Percentiles rank a stretch among this genome's conserved stretches.
These are phyloP conservation scores for Tephrocybe sp. DNA, from an alignment of 768 basidiomycete genomes.

Conservation along the genomic window DNA sequence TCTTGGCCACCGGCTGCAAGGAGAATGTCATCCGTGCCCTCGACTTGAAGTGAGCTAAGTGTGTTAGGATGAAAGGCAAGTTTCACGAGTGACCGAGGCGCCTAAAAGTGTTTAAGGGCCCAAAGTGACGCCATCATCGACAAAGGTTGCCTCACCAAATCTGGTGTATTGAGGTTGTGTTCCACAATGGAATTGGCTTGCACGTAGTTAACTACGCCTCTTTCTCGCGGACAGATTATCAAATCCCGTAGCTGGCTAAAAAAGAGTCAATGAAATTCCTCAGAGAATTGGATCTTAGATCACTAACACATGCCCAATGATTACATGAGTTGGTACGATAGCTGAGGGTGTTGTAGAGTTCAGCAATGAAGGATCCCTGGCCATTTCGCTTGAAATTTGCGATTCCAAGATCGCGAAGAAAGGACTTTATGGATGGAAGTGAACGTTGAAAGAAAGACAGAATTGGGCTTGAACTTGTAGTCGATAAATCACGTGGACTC, in stretches of 20 bases:
- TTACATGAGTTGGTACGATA: conserved; percentile 42
- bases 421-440: no score
- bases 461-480: no score
- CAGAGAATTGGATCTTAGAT: conserved; percentile 9
- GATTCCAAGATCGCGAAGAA: conserved; percentile 9
- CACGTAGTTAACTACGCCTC: conserved; percentile 66
- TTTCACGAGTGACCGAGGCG: conserved; percentile 48
- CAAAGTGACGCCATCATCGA: conserved; percentile 12
- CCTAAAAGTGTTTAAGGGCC: conserved; percentile 22
- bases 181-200: conserved; percentile 55
- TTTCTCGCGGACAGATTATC: conserved; percentile 67
- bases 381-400: conserved; percentile 37
- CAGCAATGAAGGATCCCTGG: conserved; percentile 45
- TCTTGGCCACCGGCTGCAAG: conserved; percentile 78
- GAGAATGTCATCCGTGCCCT: conserved; percentile 53
- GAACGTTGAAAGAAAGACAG: no score
- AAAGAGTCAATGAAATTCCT: not conserved
- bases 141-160: conserved; percentile 37
- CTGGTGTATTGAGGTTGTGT: conserved; percentile 51
- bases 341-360: conserved; percentile 41
- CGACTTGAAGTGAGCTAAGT: conserved; percentile 54
- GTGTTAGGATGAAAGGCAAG: conserved; percentile 65
- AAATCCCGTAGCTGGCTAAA: conserved; percentile 79
- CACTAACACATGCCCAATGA: conserved; percentile 65
- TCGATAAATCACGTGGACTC: no score